These are phyloP conservation scores for Corylus americana DNA, from an alignment of 306 rosid species.

Conservation along the genomic window DNA sequence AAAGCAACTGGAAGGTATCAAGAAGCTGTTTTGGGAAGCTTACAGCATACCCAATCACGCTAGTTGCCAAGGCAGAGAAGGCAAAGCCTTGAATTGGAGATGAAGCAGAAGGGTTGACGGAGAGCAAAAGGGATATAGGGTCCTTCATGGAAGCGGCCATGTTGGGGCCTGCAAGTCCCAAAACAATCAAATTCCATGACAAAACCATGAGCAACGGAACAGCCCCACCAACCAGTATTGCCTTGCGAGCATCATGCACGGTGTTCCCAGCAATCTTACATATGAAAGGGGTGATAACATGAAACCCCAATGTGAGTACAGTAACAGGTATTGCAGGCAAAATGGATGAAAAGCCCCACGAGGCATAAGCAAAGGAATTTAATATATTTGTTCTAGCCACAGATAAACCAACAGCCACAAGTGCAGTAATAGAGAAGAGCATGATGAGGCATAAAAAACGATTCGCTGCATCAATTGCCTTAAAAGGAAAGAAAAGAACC, in stretches of 20 bases:
- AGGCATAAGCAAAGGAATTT: conserved; percentile 41
- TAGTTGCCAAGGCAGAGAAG: conserved; percentile 62
- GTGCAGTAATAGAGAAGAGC: conserved; percentile 50
- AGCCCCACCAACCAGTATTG: conserved; percentile 54
- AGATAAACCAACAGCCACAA: conserved; percentile 48
- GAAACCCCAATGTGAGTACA: conserved; percentile 60
- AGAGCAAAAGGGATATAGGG: conserved; percentile 53
- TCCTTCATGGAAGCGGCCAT: conserved; percentile 17
- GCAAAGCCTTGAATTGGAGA: conserved; percentile 59
- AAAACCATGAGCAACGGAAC: conserved; percentile 56
- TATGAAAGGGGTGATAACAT: conserved; percentile 60
- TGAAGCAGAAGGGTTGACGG: conserved; percentile 55
- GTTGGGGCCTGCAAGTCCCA: conserved; percentile 51
- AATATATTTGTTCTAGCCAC: conserved; percentile 39
- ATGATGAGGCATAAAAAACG: conserved; percentile 47
- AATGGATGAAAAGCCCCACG: conserved; percentile 45
- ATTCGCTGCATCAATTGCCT: conserved; percentile 46
- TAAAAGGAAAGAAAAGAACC: conserved; percentile 47
- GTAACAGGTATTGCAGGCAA: conserved; percentile 52
- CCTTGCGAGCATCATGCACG: conserved; percentile 44
- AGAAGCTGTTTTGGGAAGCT: conserved; percentile 67
- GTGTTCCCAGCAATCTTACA: conserved; percentile 57
- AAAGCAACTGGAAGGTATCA: conserved; percentile 48
- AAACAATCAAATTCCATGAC: conserved; percentile 62
- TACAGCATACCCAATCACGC: conserved; percentile 59